Percentiles rank a stretch among this genome's conserved stretches.
These are phyloP conservation scores for Solanum chacoense DNA, from an alignment of 305 asterid species.

Conservation along the genomic window DNA sequence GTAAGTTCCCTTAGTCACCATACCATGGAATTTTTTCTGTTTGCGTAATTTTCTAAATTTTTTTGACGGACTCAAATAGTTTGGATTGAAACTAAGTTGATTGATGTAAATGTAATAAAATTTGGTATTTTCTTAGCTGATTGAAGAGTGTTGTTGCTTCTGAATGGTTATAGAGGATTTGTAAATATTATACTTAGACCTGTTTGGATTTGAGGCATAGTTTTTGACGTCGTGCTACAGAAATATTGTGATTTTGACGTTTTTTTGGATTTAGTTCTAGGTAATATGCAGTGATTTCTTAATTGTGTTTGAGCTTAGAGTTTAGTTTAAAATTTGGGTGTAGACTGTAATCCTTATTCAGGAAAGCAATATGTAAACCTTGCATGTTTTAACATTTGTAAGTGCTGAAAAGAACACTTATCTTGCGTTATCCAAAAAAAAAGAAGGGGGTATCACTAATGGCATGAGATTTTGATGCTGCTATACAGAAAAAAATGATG, in stretches of 20 bases:
- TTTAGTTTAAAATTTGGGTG: not conserved
- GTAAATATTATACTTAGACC: not conserved
- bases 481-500: no score
- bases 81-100: not conserved
- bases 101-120: not conserved
- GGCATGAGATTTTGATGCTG: no score
- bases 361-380: not conserved
- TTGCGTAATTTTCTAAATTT: no score
- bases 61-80: not conserved
- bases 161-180: not conserved
- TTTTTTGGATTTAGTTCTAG: not conserved
- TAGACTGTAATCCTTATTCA: not conserved
- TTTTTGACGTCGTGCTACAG: not conserved
- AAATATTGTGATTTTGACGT: no score
- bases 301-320: not conserved
- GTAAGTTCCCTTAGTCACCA: slow-evolving; percentile 3
- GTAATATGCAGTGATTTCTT: not conserved
- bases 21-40: not conserved
- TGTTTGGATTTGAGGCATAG: not conserved
- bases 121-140: not conserved
- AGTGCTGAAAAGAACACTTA: no score
- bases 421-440: no score
- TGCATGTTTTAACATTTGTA: no score
- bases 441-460: no score
- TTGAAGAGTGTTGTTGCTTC: not conserved